Evolutionary conservation across 2,329 filamentous ascomycete species (phyloP).

Genomic region (Didymellaceae sp.): DNA sequence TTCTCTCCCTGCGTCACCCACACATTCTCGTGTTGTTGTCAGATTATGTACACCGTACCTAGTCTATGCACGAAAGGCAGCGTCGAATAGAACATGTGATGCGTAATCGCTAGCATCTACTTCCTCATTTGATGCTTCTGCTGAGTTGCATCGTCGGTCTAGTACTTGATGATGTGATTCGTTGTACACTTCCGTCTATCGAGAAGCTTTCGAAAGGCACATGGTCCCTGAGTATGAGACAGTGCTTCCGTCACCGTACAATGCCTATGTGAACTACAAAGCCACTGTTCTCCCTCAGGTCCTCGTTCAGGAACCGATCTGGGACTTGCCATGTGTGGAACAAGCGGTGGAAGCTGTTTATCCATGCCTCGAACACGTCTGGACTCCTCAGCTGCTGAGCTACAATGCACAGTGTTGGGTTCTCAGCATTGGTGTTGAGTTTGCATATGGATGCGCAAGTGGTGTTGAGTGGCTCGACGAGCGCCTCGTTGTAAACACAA

Average conservation of each 20-base stretch:
- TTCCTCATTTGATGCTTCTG: too few relatives aligned
- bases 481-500: slow-evolving; percentile 91
- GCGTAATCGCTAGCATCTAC: too few relatives aligned
- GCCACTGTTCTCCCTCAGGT: slow-evolving; percentile 69
- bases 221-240: too few relatives aligned
- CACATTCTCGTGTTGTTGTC: too few relatives aligned
- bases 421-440: slow-evolving; percentile 46
- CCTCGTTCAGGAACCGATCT: slow-evolving; percentile 65
- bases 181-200: too few relatives aligned
- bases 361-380: slow-evolving; percentile 84
- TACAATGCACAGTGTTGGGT: slow-evolving; percentile 75
- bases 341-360: slow-evolving; percentile 67
- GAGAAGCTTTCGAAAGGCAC: too few relatives aligned
- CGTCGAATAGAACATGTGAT: too few relatives aligned
- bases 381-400: slow-evolving; percentile 88
- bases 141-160: too few relatives aligned
- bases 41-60: too few relatives aligned
- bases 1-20: too few relatives aligned
- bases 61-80: too few relatives aligned
- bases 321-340: slow-evolving; percentile 82
- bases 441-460: slow-evolving; percentile 78
- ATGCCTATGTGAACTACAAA: slow-evolving; percentile 81
- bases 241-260: slow-evolving; percentile 33
- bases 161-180: too few relatives aligned
- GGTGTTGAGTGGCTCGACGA: slow-evolving; percentile 81